phyloP scores from a whole-genome alignment of 148 eudicot species.

The Dysphania ambrosioides region DNA sequence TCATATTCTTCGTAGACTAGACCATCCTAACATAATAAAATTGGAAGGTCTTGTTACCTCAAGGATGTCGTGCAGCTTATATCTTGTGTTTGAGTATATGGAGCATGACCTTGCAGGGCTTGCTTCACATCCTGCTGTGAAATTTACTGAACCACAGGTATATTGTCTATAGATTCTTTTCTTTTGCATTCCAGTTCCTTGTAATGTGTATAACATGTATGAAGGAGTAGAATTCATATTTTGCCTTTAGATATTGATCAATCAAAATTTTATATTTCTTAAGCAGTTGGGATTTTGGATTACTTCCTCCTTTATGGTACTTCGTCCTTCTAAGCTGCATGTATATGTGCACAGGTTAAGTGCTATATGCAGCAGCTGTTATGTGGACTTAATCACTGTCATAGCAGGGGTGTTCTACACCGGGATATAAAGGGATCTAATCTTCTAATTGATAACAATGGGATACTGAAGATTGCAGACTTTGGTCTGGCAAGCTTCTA shows the following conservation, averaged over 20 bases:
- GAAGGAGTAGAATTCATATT: not conserved
- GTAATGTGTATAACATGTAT: not conserved
- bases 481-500: conserved; percentile 80
- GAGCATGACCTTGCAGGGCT: conserved; percentile 86
- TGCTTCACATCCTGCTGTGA: conserved; percentile 68
- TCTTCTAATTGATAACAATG: conserved; percentile 73
- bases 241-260: not conserved
- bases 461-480: conserved; percentile 80
- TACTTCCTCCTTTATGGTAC: not conserved
- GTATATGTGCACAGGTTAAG: conserved; percentile 53
- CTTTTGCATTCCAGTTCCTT: not conserved
- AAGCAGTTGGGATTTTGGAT: not conserved
- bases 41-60: conserved; percentile 81
- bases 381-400: conserved; percentile 82
- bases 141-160: conserved; percentile 85
- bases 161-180: not conserved
- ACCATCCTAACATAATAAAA: conserved; percentile 79
- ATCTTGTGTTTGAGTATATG: conserved; percentile 88
- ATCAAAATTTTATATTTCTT: not conserved
- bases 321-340: conserved; percentile 6
- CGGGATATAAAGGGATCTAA: conserved; percentile 87
- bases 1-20: conserved; percentile 68
- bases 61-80: conserved; percentile 79
- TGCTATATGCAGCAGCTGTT: conserved; percentile 83
- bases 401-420: conserved; percentile 64